A percentile compares a stretch with the other conserved stretches of the same genome.
phyloP scores from a whole-genome alignment of 75 land plant species.

The Pinus tabuliformis region DNA sequence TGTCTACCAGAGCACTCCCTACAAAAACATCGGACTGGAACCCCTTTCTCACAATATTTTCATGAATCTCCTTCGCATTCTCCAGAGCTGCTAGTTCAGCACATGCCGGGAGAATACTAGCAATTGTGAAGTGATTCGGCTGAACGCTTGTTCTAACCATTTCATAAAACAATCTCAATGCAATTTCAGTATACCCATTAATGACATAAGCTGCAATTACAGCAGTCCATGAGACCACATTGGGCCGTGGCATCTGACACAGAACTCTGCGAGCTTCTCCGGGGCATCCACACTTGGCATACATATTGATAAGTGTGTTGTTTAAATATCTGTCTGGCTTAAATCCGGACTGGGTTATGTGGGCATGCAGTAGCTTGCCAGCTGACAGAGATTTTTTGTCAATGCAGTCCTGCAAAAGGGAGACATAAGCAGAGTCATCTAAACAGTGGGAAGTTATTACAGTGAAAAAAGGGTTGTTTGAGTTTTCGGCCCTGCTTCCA shows the following conservation, averaged over 20 bases:
- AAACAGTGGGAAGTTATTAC: too few relatives aligned
- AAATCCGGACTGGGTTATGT: too few relatives aligned
- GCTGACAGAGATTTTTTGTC: too few relatives aligned
- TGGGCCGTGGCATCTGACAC: not conserved
- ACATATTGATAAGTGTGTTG: conserved; percentile 2
- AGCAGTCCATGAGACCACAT: not conserved
- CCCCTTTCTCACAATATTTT: not conserved
- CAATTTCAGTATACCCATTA: not conserved
- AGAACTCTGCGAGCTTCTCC: not conserved
- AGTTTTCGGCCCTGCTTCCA: too few relatives aligned
- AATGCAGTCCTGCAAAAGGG: too few relatives aligned
- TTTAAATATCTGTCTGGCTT: too few relatives aligned
- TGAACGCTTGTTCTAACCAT: not conserved
- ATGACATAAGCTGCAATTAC: not conserved
- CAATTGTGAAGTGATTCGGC: not conserved
- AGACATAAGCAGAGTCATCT: too few relatives aligned
- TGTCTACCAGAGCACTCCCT: conserved; percentile 8
- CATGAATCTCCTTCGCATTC: not conserved
- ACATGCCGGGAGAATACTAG: not conserved
- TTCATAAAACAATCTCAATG: not conserved
- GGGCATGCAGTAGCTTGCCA: too few relatives aligned
- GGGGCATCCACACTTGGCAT: not conserved
- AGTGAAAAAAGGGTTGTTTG: too few relatives aligned
- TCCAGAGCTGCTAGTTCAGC: not conserved
- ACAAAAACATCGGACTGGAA: not conserved